Conservation (phyloP, 2,329 filamentous ascomycete genomes). For the Lithohypha guttulata region DNA sequence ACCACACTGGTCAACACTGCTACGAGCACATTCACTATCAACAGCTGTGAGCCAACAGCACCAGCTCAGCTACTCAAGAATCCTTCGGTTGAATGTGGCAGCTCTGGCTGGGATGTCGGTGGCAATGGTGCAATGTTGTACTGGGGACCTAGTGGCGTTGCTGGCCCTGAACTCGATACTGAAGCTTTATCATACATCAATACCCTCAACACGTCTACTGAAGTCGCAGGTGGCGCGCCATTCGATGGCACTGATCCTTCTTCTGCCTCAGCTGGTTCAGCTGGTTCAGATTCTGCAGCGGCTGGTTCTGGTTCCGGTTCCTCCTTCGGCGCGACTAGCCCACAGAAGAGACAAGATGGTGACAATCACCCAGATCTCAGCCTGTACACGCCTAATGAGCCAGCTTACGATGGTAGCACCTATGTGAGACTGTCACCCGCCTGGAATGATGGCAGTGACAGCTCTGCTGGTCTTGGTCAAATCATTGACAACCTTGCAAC, state of each 20-base stretch:
- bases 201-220: background rate
- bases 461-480: background rate
- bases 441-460: background rate
- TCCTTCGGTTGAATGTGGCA: slow-evolving; percentile 9
- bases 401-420: slow-evolving; percentile 7
- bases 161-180: background rate
- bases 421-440: slow-evolving; percentile 4
- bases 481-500: background rate
- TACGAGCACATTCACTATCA: slow-evolving; percentile 5
- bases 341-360: too few species aligned
- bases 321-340: too few species aligned
- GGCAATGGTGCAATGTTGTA: slow-evolving; percentile 1
- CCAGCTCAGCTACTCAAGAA: slow-evolving; percentile 8
- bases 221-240: background rate
- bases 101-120: slow-evolving; percentile 4
- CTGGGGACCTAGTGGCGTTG: slow-evolving; percentile 5
- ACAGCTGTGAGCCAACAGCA: slow-evolving; percentile 7
- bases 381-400: slow-evolving; percentile 4
- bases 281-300: background rate
- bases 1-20: background rate
- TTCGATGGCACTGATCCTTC: background rate
- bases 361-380: background rate
- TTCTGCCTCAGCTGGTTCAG: background rate
- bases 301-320: background rate
- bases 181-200: background rate